These are phyloP conservation scores for Bipolaris victoriae DNA, from an alignment of 2,329 filamentous ascomycete genomes.

Conservation along the genomic window DNA sequence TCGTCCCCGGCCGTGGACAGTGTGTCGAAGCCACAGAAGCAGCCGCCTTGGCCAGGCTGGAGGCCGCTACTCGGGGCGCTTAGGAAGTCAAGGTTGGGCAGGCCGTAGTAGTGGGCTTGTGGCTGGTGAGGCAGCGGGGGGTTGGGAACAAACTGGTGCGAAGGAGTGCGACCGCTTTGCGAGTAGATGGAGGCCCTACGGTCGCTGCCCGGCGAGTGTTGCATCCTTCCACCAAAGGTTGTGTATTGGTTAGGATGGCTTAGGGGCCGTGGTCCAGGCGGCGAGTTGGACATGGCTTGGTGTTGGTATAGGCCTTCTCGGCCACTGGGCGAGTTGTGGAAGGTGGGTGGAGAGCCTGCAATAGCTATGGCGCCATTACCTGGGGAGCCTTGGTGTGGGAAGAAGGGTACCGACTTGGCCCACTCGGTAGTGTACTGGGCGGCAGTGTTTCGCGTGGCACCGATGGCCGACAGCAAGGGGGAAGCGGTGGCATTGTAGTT, in stretches of 20 bases:
- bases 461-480: constrained; percentile 48
- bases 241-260: constrained; percentile 56
- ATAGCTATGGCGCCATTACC: constrained; percentile 51
- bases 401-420: constrained; percentile 54
- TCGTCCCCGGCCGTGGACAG: constrained; percentile 59
- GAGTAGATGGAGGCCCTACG: constrained; percentile 62
- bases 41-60: constrained; percentile 71
- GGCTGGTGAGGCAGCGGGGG: constrained; percentile 76
- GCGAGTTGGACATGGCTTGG: constrained; percentile 49
- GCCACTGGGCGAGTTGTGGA: constrained; percentile 43
- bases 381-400: constrained; percentile 50
- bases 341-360: constrained; percentile 53
- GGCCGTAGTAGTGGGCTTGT: constrained; percentile 78
- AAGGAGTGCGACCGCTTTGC: constrained; percentile 51
- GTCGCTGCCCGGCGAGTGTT: constrained; percentile 45
- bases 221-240: constrained; percentile 50
- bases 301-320: constrained; percentile 46
- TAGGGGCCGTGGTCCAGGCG: constrained; percentile 48
- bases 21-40: constrained; percentile 81
- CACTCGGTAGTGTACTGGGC: constrained; percentile 54
- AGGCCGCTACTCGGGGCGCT: constrained; percentile 57
- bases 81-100: constrained; percentile 73
- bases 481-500: constrained; percentile 49
- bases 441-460: constrained; percentile 45
- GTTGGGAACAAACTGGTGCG: constrained; percentile 55